Base-by-base conservation (phyloP, 306 rosid species). In the Fagus sylvatica region DNA sequence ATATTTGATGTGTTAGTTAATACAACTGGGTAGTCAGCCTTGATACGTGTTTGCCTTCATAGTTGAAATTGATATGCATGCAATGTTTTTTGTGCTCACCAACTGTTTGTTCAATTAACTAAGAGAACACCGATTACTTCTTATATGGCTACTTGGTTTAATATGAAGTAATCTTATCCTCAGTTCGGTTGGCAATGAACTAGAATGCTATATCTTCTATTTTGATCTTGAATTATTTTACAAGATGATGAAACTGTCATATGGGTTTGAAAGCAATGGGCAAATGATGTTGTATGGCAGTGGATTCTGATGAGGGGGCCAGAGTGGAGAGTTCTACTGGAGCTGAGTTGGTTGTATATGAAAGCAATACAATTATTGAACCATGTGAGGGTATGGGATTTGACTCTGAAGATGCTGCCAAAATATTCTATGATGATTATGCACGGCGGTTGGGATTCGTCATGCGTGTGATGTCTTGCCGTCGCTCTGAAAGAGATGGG, bases 391-490 rank as follows among this genome's bases (percentile, higher is more conserved):
- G 98, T 56, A 89, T 89, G 97, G 97, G 89, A 79, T 94, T 94
- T 70, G 94, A 85, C 53, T 90, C 98, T 66, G 98, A 94, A 88
- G 98, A 94, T 85, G 94, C 95, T 81, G 98, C 97, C 69, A 94
- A 92, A 84, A 85, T 94, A 70, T 94, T 94, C 81, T 94, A 94
- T 67, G 98, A 94, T 76, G 96, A 94, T 79, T 94, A 94, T 79
- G 88, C 98, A 13, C 88, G 97, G 10, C 86, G 55, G 33, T 67
- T 94, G 43, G 97, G 98, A 74, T 94, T 94, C 84, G 97, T 90
- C 71, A 94, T 94, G 97, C 97, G 97, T 5, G 98, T 94, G 67
- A 94, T 94, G 98, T 92, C 98, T 54, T 92, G 98, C 55, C 96
- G 97, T 60, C 96, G 98, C 36, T 94, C 98, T 39, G 98, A 94